Evolutionary conservation across 1,139 yeast species (phyloP), one percentile per base, ranked within the genome.

Genomic region (Suzukiozyma palmioleophila): DNA sequence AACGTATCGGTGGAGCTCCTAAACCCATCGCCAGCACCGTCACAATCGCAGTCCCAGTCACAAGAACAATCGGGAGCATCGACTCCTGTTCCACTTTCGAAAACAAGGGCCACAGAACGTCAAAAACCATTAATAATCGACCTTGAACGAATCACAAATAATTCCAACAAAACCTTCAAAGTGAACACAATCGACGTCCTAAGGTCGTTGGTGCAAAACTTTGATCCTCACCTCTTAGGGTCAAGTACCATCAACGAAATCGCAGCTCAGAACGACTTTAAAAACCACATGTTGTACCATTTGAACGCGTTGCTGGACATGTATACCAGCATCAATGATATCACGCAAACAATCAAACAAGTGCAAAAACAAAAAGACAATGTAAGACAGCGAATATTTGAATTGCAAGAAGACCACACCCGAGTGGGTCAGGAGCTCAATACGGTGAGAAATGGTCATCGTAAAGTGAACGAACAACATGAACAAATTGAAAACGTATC

Each of bases 291-390:
- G 12, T 35, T 59, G 21, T 53, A 56, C 43, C 62, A 65, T 39
- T 46, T 70, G 22, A 57, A 53, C 26, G 54, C 63, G 42, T 47
- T 70, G 26, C 49, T 53, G 46, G 75, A 67, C 43, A 51, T 59
- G n/a, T 68, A 69, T 46, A 59, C 69, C 12, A 64, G 66, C 21
- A 73, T 77, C 33, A 63, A 67, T 35, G 68, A 69, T 36, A 54
- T 76, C 8, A 49, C 66, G 1, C 56, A 54, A 28, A 68, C 68
- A 26, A 62, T 78, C 7, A 43, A 48, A 7, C 59, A 56, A 26
- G 57, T 67, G 2, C 77, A 71, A 45, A 51, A 52, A 33, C 53
- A 58, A 34, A 78, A 78, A 48, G 64, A 66, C 38, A 64, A 62
- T 3, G 45, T 67, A 15, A 53, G 84, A 42, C 42, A 50, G n/a